Base-by-base conservation (phyloP, 2,329 filamentous ascomycete genomes). In the Fusarium napiforme region DNA sequence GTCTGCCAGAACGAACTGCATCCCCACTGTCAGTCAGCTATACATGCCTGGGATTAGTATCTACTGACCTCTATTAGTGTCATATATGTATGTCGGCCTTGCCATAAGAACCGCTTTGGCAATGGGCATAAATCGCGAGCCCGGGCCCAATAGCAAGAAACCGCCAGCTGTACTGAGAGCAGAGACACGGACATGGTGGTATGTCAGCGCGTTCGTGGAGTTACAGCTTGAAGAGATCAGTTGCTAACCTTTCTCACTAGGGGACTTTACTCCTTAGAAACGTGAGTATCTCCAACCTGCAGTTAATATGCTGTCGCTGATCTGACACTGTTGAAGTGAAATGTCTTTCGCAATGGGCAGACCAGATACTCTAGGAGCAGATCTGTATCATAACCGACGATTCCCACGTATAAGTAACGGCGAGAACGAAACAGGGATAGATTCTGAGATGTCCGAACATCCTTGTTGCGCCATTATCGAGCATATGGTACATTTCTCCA, bases 221-320 rank as follows among this genome's bases (percentile, higher is more conserved):
- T 26, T 11, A 0, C 1, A 26, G 4, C 2, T 9, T 6, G 1
- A 6, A 19, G 4, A 11, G 5, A 26, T 26, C 23, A 9, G 12
- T 45, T 45, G 18, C 43, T 37, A 37, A 37, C 36, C 32, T 15
- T 34, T 15, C 14, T 34, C 14, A 15, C 2, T 34, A 34, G 50
- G 52, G 52, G 52, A 4, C 52, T 55, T 10, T 55, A 55, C 7
- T 55, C 52, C 3, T 12, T 55, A 7, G 52, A 55, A 2, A 55
- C 52, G 52, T 42, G 16, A 40, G 52, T 55, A 19, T 39, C 4
- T 15, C 19, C 7, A 4, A 12, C 4, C 11, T 30, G 1, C 15
- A 7, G 5, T 12, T 18, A 3, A 0, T 40, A 3, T 2, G 12
- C 11, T 53, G 50, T 39, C 19, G 1, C 15, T 19, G 0, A 9